Conservation (phyloP, 179 eudicot species). For the Amaranthus tricolor region DNA sequence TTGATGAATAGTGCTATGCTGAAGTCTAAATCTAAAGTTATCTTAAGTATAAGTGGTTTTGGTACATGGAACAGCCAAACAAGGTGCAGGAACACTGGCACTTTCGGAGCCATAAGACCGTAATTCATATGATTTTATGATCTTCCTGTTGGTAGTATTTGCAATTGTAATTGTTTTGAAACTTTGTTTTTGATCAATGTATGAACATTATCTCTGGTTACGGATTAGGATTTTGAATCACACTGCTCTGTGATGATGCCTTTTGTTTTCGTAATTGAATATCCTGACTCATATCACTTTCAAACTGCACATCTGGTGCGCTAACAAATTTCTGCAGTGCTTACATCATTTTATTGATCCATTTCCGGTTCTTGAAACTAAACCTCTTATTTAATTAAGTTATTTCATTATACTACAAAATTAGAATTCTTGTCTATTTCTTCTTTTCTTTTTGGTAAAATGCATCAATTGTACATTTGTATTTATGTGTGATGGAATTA, state of each 20-base stretch:
- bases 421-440: background rate
- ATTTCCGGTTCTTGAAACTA: too few species aligned
- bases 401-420: too few species aligned
- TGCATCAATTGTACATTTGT: conserved; percentile 4
- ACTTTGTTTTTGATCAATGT: background rate
- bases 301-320: background rate
- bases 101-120: background rate
- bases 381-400: too few species aligned
- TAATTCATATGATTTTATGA: background rate
- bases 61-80: background rate
- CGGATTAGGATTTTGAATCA: background rate
- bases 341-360: background rate
- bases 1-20: background rate
- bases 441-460: background rate
- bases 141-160: background rate
- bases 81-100: background rate
- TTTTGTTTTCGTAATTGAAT: background rate
- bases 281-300: background rate
- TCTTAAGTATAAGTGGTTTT: background rate
- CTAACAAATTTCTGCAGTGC: background rate
- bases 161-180: background rate
- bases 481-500: background rate
- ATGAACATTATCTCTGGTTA: background rate
- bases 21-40: background rate
- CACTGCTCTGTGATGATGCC: too few species aligned